Conservation (phyloP, 2,329 filamentous ascomycete species). For the Nothophaeocryptopus gaeumannii region DNA sequence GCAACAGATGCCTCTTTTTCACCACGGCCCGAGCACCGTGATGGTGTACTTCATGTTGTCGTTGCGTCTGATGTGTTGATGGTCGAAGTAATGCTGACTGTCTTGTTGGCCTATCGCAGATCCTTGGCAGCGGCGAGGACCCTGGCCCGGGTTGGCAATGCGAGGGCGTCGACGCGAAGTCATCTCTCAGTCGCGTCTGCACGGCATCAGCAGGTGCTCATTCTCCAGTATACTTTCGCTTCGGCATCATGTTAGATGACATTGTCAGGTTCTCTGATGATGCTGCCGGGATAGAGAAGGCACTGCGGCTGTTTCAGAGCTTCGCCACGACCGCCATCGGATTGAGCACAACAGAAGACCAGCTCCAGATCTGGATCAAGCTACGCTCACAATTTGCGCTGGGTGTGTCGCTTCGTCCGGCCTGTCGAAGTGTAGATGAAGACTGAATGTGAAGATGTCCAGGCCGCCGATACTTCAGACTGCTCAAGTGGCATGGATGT, state of each 20-base stretch:
- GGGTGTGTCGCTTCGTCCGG: conserved; percentile 32
- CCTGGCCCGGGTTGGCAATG: too few species aligned
- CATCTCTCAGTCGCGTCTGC: too few species aligned
- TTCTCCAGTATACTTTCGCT: too few species aligned
- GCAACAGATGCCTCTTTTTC: too few species aligned
- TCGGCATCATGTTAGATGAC: conserved; percentile 12
- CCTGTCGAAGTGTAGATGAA: background rate
- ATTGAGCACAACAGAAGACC: conserved; percentile 34
- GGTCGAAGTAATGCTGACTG: too few species aligned
- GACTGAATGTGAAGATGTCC: conserved; percentile 1
- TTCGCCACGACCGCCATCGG: conserved; percentile 34
- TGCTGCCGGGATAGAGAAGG: conserved; percentile 60
- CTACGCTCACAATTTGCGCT: conserved; percentile 44
- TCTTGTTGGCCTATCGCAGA: too few species aligned
- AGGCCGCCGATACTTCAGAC: conserved; percentile 63
- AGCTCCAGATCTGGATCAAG: conserved; percentile 37
- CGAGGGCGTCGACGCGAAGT: too few species aligned
- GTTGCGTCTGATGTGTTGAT: too few species aligned
- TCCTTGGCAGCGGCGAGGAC: too few species aligned
- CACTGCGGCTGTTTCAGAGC: conserved; percentile 57
- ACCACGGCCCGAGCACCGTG: too few species aligned
- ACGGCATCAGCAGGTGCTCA: too few species aligned
- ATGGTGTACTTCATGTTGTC: too few species aligned
- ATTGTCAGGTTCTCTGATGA: conserved; percentile 21
- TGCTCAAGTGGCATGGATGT: conserved; percentile 56